These are phyloP conservation scores for Cryptosporidium sp. DNA, from an alignment of 169 alveolate genomes.

Conservation along the genomic window DNA sequence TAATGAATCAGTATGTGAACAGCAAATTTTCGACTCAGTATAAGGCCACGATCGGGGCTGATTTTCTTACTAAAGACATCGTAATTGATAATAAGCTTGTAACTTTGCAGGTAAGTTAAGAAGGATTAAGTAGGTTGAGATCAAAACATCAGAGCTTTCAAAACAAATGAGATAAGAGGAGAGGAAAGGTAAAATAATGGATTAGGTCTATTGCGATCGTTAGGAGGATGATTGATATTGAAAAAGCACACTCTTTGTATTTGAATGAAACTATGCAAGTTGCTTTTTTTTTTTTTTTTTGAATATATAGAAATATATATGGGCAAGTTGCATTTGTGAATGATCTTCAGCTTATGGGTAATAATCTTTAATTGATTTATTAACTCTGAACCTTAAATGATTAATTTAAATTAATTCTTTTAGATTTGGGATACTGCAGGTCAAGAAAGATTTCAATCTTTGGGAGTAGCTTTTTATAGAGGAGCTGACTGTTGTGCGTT, in stretches of 20 bases:
- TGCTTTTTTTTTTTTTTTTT: neutral
- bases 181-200: neutral
- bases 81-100: constrained; percentile 94
- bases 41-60: constrained; percentile 99
- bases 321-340: neutral
- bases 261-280: neutral
- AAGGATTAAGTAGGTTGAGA: neutral
- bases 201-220: neutral
- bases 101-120: constrained; percentile 92
- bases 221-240: neutral
- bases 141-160: neutral
- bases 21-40: constrained; percentile 94
- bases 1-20: constrained; percentile 97
- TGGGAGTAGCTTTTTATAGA: constrained; percentile 98
- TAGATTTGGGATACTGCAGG: constrained; percentile 99
- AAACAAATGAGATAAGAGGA: no score
- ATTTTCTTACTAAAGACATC: constrained; percentile 97
- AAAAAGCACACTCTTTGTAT: neutral
- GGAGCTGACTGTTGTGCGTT: constrained; percentile 99
- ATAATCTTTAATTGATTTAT: neutral
- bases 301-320: constrained; percentile 18
- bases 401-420: constrained; percentile 3
- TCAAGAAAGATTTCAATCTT: constrained; percentile 97
- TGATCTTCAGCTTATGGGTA: neutral
- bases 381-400: neutral